phyloP scores from a whole-genome alignment of 352 stramenopile species.

The Phytophthora colocasiae region DNA sequence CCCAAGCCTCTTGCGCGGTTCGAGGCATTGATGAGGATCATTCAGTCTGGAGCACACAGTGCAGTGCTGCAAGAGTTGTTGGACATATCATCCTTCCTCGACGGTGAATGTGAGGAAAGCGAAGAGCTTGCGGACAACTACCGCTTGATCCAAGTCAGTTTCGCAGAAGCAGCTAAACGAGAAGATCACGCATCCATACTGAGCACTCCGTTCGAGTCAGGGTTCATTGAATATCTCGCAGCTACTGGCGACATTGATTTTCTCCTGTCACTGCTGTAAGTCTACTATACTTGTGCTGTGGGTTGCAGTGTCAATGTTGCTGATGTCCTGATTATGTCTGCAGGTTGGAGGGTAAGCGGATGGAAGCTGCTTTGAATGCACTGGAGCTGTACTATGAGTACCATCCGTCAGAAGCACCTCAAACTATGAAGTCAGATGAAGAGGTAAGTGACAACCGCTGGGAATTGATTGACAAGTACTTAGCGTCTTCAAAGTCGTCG shows the following conservation, averaged over 20 bases:
- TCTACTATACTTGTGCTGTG: not conserved
- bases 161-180: constrained; percentile 44
- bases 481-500: constrained; percentile 25
- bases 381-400: constrained; percentile 57
- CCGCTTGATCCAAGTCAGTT: constrained; percentile 47
- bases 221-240: constrained; percentile 59
- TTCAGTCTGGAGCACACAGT: constrained; percentile 52
- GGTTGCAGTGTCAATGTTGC: not conserved
- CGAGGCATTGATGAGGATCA: constrained; percentile 49
- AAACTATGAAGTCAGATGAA: not conserved
- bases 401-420: constrained; percentile 20
- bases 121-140: constrained; percentile 44
- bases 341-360: constrained; percentile 51
- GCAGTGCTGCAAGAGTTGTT: constrained; percentile 49
- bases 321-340: constrained; percentile 4
- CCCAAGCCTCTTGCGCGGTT: constrained; percentile 44
- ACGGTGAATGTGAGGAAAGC: constrained; percentile 17
- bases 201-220: constrained; percentile 46
- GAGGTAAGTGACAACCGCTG: constrained; percentile 18
- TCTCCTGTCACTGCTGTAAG: constrained; percentile 40
- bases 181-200: constrained; percentile 35
- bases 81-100: constrained; percentile 42
- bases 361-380: constrained; percentile 39
- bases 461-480: constrained; percentile 28
- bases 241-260: constrained; percentile 45